Percentiles rank a stretch among this genome's conserved stretches.
phyloP scores from a whole-genome alignment of 164 flowering plant genomes.

The Tetrastigma voinierianum region DNA sequence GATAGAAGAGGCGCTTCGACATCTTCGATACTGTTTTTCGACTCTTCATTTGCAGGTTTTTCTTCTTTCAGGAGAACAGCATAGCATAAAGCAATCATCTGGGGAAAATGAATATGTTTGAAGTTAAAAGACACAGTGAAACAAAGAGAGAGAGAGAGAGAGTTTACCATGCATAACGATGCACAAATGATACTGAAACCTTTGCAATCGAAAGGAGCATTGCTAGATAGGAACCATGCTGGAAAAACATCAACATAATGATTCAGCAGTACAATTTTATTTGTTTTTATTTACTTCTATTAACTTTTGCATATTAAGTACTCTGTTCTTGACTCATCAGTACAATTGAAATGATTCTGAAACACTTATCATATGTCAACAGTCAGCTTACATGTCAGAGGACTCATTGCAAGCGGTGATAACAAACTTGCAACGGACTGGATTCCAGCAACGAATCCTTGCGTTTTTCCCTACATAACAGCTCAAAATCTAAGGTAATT shows the following conservation, averaged over 20 bases:
- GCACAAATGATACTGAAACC: constrained; percentile 83
- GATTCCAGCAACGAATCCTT: constrained; percentile 80
- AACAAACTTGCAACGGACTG: constrained; percentile 72
- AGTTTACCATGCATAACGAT: constrained; percentile 56
- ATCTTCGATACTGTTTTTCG: constrained; percentile 18
- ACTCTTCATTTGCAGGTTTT: constrained; percentile 9
- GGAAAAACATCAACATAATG: constrained; percentile 2
- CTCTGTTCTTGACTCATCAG: too few relatives aligned
- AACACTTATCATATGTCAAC: neutral
- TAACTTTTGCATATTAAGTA: too few relatives aligned
- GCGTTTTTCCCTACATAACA: constrained; percentile 67
- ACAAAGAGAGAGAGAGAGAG: constrained; percentile 8
- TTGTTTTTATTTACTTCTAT: too few relatives aligned
- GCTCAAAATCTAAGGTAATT: neutral
- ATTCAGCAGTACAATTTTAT: constrained; percentile 8
- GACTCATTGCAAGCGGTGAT: constrained; percentile 84
- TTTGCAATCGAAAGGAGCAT: constrained; percentile 83
- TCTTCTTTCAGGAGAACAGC: constrained; percentile 44
- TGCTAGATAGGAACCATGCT: constrained; percentile 69
- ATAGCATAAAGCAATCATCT: constrained; percentile 44
- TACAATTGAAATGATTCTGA: neutral
- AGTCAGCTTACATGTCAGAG: constrained; percentile 66
- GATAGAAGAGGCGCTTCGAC: constrained; percentile 52
- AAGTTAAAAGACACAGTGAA: neutral
- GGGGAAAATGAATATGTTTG: constrained; percentile 3